Conservation (phyloP, 371 early-diverging fungal genomes). For the Dipsacomyces acuminosporus region DNA sequence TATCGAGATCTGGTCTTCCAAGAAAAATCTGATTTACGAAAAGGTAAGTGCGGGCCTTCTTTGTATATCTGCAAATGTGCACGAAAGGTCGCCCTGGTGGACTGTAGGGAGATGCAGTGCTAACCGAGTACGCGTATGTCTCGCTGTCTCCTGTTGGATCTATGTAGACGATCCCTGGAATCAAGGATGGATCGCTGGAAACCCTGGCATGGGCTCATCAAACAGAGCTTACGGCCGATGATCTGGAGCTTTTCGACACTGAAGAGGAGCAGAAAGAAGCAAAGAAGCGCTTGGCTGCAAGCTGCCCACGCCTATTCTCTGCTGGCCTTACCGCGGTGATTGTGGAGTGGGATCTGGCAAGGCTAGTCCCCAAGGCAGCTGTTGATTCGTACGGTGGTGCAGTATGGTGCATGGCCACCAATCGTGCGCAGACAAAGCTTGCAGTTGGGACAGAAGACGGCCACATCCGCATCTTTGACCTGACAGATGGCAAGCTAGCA, state of each 20-base stretch:
- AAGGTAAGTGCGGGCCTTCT: conserved; percentile 7
- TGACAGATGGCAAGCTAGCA: conserved; percentile 64
- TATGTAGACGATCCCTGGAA: conserved; percentile 64
- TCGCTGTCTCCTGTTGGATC: too few species aligned
- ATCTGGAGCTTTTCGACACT: conserved; percentile 58
- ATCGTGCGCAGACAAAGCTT: conserved; percentile 66
- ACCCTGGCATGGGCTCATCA: conserved; percentile 84
- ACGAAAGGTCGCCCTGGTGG: too few species aligned
- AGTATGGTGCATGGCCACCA: conserved; percentile 88
- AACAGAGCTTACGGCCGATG: conserved; percentile 54
- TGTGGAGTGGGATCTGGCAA: conserved; percentile 79
- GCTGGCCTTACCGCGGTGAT: conserved; percentile 82
- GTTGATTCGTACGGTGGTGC: conserved; percentile 88
- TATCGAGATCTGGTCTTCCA: conserved; percentile 79
- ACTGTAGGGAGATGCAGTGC: too few species aligned
- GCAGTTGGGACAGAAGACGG: conserved; percentile 96
- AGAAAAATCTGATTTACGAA: conserved; percentile 20
- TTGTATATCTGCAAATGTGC: conserved; percentile 43
- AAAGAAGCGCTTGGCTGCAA: conserved; percentile 48
- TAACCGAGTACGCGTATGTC: too few species aligned
- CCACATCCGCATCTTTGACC: conserved; percentile 76
- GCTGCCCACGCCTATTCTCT: conserved; percentile 78
- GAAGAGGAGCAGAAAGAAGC: conserved; percentile 54
- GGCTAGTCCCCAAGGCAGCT: conserved; percentile 59
- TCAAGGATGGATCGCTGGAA: conserved; percentile 70